Base-by-base conservation (phyloP, 257 asterid species). In the Solanum appendiculatum region DNA sequence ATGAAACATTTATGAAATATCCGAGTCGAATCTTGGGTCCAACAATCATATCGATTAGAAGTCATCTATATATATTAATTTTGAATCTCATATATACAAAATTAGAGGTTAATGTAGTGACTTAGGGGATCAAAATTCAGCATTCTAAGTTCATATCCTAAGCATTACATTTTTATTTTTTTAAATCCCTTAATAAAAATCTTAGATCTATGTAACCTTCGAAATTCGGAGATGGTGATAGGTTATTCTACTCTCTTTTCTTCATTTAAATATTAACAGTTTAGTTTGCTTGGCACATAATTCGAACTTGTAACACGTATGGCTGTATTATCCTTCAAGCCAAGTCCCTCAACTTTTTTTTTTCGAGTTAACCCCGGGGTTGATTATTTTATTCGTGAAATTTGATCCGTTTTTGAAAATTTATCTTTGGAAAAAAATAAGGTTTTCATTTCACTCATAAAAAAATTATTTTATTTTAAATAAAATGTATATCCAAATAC, bases 11-110 rank as follows among this genome's bases (percentile, higher is more conserved):
- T 6, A 51, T 18, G 4, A 54, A 54, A 54, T 18, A 54, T 54
- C 4, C 1, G 1, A 18, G 2, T 18, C 1, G 4, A 0, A 54
- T 54, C n/a, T 0, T 54, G 63, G 7, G 10, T 54, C 2, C n/a
- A 54, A 54, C 10, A 54, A 48, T 48, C 4, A 9, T 0, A 51
- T 51, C 1, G 3, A 51, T 1, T 48, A 5, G 5, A 54, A 2
- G 4, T 54, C 10, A 54, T 54, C 0, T 18, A 54, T 54, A 18
- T 54, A 54, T 54, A 54, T 2, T 18, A 6, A 54, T 54, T 46
- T 54, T 18, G 25, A 56, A 56, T 56, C 12, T 1, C 4, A 20
- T 10, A 60, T 23, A 9, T 23, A 4, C 6, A 60, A 60, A 1
- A 23, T 23, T 46, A 58, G 66, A 58, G 6, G 6, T 58, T 23